These are phyloP conservation scores for Alternaria burnsii DNA, from an alignment of 2,329 filamentous ascomycete species.

Conservation along the genomic window DNA sequence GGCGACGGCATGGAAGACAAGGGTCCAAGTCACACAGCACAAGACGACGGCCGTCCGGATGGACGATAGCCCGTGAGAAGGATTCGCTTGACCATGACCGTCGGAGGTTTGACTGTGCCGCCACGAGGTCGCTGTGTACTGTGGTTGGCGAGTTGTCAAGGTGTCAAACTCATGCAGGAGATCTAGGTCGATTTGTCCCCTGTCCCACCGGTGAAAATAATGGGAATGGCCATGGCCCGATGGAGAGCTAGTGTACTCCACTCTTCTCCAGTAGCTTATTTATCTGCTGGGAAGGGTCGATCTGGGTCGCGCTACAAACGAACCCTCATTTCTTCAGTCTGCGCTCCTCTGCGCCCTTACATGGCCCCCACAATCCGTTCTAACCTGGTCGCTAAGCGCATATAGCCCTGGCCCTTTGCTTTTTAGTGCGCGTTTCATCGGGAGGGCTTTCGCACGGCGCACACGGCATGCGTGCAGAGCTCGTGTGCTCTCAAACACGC, in stretches of 20 bases:
- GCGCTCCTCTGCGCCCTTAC: slow-evolving; percentile 18
- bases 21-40: slow-evolving; percentile 21
- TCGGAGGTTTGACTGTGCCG: slow-evolving; percentile 15
- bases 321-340: slow-evolving; percentile 23
- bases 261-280: slow-evolving; percentile 27
- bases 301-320: slow-evolving; percentile 23
- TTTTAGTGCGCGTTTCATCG: slow-evolving; percentile 10
- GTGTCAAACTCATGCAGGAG: slow-evolving; percentile 7
- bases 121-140: slow-evolving; percentile 15
- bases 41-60: slow-evolving; percentile 7
- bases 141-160: slow-evolving; percentile 4
- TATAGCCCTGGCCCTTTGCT: neutral
- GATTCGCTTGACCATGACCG: slow-evolving; percentile 18
- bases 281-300: slow-evolving; percentile 20
- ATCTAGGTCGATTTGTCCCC: slow-evolving; percentile 4
- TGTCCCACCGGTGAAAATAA: slow-evolving; percentile 12
- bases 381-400: slow-evolving; percentile 5
- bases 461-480: neutral
- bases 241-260: slow-evolving; percentile 16
- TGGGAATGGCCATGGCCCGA: slow-evolving; percentile 7
- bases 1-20: slow-evolving; percentile 17
- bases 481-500: neutral
- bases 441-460: neutral
- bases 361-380: slow-evolving; percentile 21
- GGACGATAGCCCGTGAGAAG: slow-evolving; percentile 15